Percentiles rank a stretch among this genome's conserved stretches.
These are phyloP conservation scores for Verticillium klebahnii DNA, from an alignment of 2,329 filamentous ascomycete species.

Conservation along the genomic window DNA sequence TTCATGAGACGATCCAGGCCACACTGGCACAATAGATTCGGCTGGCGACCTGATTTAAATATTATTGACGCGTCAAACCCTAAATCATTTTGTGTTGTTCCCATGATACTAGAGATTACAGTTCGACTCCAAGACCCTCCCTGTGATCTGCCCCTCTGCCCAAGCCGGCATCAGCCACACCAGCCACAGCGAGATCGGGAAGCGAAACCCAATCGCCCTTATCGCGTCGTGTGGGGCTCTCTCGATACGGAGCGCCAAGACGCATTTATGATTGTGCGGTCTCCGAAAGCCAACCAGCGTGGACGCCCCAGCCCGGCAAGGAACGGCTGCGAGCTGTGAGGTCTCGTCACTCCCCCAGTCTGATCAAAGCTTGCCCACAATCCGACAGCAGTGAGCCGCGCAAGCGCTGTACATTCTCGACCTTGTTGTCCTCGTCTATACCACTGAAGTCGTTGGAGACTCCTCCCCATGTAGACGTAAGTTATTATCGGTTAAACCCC, in stretches of 20 bases:
- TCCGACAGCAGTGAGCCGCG: background rate
- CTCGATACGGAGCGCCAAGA: background rate
- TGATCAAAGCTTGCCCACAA: conserved; percentile 1
- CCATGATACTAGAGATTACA: no score
- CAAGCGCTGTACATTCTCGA: background rate
- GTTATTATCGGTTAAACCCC: background rate
- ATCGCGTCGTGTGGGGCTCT: background rate
- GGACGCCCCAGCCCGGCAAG: background rate
- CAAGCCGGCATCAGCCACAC: background rate
- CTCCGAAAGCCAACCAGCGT: background rate
- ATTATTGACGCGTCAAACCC: no score
- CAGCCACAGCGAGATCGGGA: background rate
- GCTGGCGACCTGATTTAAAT: no score
- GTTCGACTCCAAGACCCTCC: no score
- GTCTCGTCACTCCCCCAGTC: conserved; percentile 2
- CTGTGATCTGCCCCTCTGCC: no score
- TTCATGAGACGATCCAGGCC: no score
- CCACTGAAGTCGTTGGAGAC: background rate
- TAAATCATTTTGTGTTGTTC: no score
- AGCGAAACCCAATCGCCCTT: background rate
- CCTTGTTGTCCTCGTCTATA: background rate
- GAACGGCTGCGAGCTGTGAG: background rate
- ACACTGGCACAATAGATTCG: no score
- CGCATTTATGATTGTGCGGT: conserved; percentile 2
- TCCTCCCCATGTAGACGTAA: background rate